Evolutionary conservation across 768 basidiomycete genomes (phyloP), one percentile per base, ranked within the genome.

Genomic region (Amylocystis lapponica): DNA sequence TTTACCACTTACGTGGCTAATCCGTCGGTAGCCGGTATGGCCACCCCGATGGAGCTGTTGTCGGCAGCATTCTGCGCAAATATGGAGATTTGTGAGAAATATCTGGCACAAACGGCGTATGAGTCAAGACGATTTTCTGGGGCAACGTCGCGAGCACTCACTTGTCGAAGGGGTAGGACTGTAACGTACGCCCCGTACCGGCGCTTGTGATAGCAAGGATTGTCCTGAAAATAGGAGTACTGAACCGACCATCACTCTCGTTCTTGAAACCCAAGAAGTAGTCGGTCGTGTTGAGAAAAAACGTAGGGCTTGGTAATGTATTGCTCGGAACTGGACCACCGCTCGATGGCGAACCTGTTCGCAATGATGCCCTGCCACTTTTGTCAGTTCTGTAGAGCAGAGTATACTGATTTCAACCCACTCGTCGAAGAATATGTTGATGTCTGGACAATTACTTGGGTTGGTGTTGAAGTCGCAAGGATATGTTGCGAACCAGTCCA

Each of bases 141-240:
- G 25, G 17, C 36, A 4, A 16, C 25, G 14, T 6, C 2, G 29
- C 7, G 23, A 26, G 27, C 9, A 17, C 50, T 37, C 42, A 47
- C 50, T 51, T 45, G 30, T 51, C 50, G 32, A 47, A 51, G 2
- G 50, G 50, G 29, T 51, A 51, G 1, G 50, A 44, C 22, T 51
- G 50, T 3, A 40, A 34, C 5, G 50, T 41, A 11, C 50, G 50
- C 3, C 43, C 43, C 3, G 41, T 40, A 12, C 41, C 38, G 36
- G 25, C 46, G 30, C 47, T 47, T 3, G 43, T 41, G 19, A 51
- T 45, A 5, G 43, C 43, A 19, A 51, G 46, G 12, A 44, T 38
- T 4, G 50, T 51, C 21, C 50, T 34, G 40, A 51, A 51, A 2
- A 32, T 36, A 14, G 43, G 39, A 9, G 50, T 33, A 34, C 40